Evolutionary conservation across 2,329 filamentous ascomycete species (phyloP), one percentile per base, ranked within the genome.

Genomic region (Diaporthe caulivora): DNA sequence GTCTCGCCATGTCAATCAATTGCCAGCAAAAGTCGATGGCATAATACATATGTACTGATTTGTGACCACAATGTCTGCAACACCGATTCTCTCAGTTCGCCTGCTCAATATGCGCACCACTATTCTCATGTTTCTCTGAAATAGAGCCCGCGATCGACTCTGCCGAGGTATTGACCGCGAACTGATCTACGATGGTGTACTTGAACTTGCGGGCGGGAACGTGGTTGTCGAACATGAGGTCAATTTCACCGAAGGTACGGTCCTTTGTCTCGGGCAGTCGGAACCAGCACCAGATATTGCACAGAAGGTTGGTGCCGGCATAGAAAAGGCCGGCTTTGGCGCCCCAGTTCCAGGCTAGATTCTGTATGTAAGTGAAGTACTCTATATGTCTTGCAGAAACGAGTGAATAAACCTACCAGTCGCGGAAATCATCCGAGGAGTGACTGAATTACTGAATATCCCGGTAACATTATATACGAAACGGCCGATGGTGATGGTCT

Each of bases 251-350:
- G 47, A 75, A 76, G 10, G 72, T 76, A 18, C 74, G 71, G 15
- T 57, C 75, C 18, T 75, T 79, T 74, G 79, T 80, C 71, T 81
- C 80, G 0, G 80, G 80, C 1, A 81, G 76, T 21, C 79, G 77
- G 76, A 80, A 81, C 75, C 77, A 80, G 24, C 78, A 79, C 76
- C 78, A 81, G 31, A 78, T 74, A 9, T 80, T 77, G 71, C 80
- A 81, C 9, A 80, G 72, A 1, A 78, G 71, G n/a, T 79, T 78
- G 21, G 78, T 77, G 10, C 79, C 79, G 49, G 79, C 79, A 60
- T 79, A 80, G 68, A 80, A 80, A 47, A 80, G 76, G 26, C 76
- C 79, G 2, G 79, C 75, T 72, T 80, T 80, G 7, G 79, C 79
- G 17, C 79, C 79, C 79, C 79, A 80, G 68, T 80, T 78, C 79